Base-by-base conservation (phyloP, 352 stramenopile genomes). In the Elongisporangium prolatum region DNA sequence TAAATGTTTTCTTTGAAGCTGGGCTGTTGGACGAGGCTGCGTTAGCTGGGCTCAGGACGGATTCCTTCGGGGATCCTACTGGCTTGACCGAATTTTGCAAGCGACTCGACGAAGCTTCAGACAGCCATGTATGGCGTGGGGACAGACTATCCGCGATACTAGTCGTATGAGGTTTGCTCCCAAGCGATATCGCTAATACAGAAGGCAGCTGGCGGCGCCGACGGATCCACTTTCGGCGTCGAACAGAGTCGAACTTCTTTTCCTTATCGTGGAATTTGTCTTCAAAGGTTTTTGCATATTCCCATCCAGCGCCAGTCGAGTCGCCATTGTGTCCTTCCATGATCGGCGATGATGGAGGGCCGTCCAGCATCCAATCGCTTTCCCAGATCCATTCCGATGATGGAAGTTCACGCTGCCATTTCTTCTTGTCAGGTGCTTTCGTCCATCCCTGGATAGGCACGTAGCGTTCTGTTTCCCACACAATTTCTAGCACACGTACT, bases 371-470 rank as follows among this genome's bases (percentile, higher is more conserved):
- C 84, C 84, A 93, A 3, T 90, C 79, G 47, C 72, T 80, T 60
- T 89, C 80, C 84, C 84, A 93, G 24, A 91, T 70, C 84, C 84
- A 93, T 60, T 93, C 84, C 3, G 79, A 90, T 8, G 80, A 90
- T 48, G 81, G 79, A 1, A 93, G 65, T 21, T 88, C 74, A n/a
- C 79, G 62, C 57, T 59, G 67, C 16, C 75, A 71, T 38, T 38
- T 38, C 28, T 38, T 38, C 53, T 89, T 87, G 59, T 86, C 72
- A 0, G 71, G 69, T 16, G 71, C 65, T 60, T 84, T 85, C 10
- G 80, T 67, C 84, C 84, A 93, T 3, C 84, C 81, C 21, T 86
- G 79, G 16, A 88, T 78, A 14, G 81, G 79, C 47, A 91, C 77
- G 54, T 91, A 90, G 16, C 77, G 73, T 52, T 93, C 81, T 2